Evolutionary conservation across 1,284 basidiomycete genomes (phyloP), one percentile per base, ranked within the genome.

Genomic region (Apiotrichum gamsii): DNA sequence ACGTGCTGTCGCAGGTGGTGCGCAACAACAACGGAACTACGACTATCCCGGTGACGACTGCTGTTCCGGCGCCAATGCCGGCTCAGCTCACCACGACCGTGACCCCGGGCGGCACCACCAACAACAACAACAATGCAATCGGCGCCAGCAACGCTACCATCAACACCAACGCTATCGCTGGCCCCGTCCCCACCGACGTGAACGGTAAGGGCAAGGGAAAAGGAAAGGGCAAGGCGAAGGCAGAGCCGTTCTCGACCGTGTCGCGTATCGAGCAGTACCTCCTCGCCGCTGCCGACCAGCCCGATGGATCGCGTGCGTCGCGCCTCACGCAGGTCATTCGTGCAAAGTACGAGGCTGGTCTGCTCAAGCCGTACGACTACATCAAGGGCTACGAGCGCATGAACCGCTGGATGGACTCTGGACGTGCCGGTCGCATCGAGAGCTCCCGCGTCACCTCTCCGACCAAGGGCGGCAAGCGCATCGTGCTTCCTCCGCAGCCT

Each of bases 331-430:
- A 87, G 51, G 94, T 98, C 55, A 97, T 97, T 60, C 82, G 87
- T 57, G 91, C 88, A 62, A 97, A 97, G 72, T 96, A 95, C 72
- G 93, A 97, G 66, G 94, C 93, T 1, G 94, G 93, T 0, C 70
- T 98, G 34, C 73, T 97, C 52, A 90, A 90, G 62, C 94, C 94
- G 0, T 96, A 95, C 65, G 94, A 97, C 72, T 95, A 96, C 67
- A 90, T 94, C 50, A 90, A 90, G 64, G 90, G 90, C 0, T 94
- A 94, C 64, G 85, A 88, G 18, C 76, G 90, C 45, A 74, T 94
- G 58, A 87, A 84, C 51, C 78, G 86, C 41, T 96, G 93, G 91
- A 95, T 96, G 90, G 91, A 94, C 34, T 54, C 49, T 35, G 68
- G 68, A 5, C 47, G 68, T n/a, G 66, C 68, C 6, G 28, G 16